Base-by-base conservation (phyloP, 495 filamentous ascomycete genomes). In the Aspergillus avenaceus region DNA sequence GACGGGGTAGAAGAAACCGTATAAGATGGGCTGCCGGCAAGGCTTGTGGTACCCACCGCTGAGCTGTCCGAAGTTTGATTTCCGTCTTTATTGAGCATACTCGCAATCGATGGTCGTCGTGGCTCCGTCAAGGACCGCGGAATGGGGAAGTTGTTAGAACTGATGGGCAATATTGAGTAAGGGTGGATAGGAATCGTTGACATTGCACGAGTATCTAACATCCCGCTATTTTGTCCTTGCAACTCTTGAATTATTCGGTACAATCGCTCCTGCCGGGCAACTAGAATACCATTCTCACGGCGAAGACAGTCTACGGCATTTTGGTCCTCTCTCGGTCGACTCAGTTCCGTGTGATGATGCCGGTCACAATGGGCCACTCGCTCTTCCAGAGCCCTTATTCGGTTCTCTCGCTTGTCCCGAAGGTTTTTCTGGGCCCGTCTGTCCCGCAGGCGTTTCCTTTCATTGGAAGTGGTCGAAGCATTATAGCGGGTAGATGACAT, bases 391-490 rank as follows among this genome's bases (percentile, higher is more conserved):
- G 27, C 41, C 34, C 25, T 41, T 25, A 55, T 51, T 3, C 41
- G 47, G 3, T 27, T 41, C n/a, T 55, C 47, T 3, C 53, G 32
- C 22, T 55, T 55, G 7, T 55, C 53, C n/a, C 47, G 26, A 13
- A 47, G 28, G 8, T 42, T 47, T 25, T 50, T 37, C 41, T 55
- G 53, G 5, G 53, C 53, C 26, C 31, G 34, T 13, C 53, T 28
- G 13, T 55, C 53, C 21, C 53, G 53, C 11, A 51, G 19, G 11
- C 53, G 53, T 22, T 55, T 55, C 14, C 47, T 55, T 24, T 55
- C 53, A 13, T 26, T 37, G 1, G 52, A 54, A 3, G 52, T 42
- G 24, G 36, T 23, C n/a, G 47, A 14, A 23, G 36, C 44, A 29
- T 47, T 54, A 19, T 38, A 41, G 8, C 38, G 46, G 9, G 14